Percentiles rank a stretch among this genome's conserved stretches.
These are phyloP conservation scores for Tephrocybe sp. DNA, from an alignment of 768 basidiomycete genomes.

Conservation along the genomic window DNA sequence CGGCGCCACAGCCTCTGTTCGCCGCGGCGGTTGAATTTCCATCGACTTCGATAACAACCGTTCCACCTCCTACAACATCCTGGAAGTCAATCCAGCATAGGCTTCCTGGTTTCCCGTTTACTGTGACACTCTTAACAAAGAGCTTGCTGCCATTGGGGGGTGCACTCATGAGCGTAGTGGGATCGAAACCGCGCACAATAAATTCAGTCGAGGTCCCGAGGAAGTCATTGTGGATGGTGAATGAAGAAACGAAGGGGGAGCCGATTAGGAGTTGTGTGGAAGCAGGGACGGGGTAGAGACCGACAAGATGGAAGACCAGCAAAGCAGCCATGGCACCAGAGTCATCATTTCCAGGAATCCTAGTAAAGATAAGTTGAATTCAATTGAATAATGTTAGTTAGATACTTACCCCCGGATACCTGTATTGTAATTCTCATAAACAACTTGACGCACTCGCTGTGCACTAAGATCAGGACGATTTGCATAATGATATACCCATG, in stretches of 20 bases:
- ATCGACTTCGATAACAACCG: slow-evolving; percentile 42
- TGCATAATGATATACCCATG: slow-evolving; percentile 48
- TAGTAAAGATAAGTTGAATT: slow-evolving; percentile 8
- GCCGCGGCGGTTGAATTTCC: slow-evolving; percentile 32
- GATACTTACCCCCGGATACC: slow-evolving; percentile 38
- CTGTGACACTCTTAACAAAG: slow-evolving; percentile 40
- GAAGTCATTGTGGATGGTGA: slow-evolving; percentile 36
- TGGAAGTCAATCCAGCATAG: slow-evolving; percentile 44
- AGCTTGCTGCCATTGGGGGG: slow-evolving; percentile 38
- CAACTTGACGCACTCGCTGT: slow-evolving; percentile 39
- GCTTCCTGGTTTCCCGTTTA: slow-evolving; percentile 36
- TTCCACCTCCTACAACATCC: slow-evolving; percentile 41
- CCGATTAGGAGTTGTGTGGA: slow-evolving; percentile 46
- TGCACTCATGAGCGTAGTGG: slow-evolving; percentile 26
- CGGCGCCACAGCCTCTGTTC: slow-evolving; percentile 35
- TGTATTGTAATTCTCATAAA: slow-evolving; percentile 44
- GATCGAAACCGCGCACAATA: slow-evolving; percentile 41
- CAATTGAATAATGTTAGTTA: not conserved
- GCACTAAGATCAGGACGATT: slow-evolving; percentile 48
- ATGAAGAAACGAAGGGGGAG: slow-evolving; percentile 45
- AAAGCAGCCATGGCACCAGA: slow-evolving; percentile 52
- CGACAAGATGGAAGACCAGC: slow-evolving; percentile 47
- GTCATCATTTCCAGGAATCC: slow-evolving; percentile 52
- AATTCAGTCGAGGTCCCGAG: slow-evolving; percentile 37
- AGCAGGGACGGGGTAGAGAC: slow-evolving; percentile 46